These are phyloP conservation scores for Paracamarosporium sp. DNA, from an alignment of 2,329 filamentous ascomycete species.

Conservation along the genomic window DNA sequence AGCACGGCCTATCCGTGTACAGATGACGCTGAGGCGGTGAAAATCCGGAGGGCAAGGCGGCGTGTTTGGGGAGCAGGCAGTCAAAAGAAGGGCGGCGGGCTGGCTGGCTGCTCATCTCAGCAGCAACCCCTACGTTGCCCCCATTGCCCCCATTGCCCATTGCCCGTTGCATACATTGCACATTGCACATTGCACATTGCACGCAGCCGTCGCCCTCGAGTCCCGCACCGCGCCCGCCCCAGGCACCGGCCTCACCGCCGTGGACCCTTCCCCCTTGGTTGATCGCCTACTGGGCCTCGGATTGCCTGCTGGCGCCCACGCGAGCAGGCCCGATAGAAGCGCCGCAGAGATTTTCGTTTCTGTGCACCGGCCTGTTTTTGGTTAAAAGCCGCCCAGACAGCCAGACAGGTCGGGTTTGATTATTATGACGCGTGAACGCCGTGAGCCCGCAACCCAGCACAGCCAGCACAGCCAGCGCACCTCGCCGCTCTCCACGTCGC, in stretches of 20 bases:
- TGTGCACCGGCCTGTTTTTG: slow-evolving; percentile 37
- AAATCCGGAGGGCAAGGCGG: slow-evolving; percentile 14
- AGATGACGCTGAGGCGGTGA: slow-evolving; percentile 27
- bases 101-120: background rate
- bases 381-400: slow-evolving; percentile 38
- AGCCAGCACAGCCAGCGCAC: slow-evolving; percentile 18
- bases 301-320: slow-evolving; percentile 21
- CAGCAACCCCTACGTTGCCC: no score
- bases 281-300: slow-evolving; percentile 24
- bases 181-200: no score
- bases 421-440: slow-evolving; percentile 40
- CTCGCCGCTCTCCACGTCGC: slow-evolving; percentile 18
- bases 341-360: slow-evolving; percentile 43
- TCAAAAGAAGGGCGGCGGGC: slow-evolving; percentile 4
- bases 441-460: slow-evolving; percentile 13
- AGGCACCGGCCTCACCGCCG: background rate
- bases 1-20: slow-evolving; percentile 11
- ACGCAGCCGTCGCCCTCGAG: no score
- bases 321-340: slow-evolving; percentile 39
- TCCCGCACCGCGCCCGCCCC: background rate
- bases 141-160: no score
- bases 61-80: slow-evolving; percentile 13
- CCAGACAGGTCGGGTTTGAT: slow-evolving; percentile 37
- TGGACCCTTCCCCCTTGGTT: slow-evolving; percentile 13
- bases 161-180: no score